Evolutionary conservation across 805 yeast species (phyloP), one percentile per base, ranked within the genome.

Genomic region (Metschnikowia shivogae): DNA sequence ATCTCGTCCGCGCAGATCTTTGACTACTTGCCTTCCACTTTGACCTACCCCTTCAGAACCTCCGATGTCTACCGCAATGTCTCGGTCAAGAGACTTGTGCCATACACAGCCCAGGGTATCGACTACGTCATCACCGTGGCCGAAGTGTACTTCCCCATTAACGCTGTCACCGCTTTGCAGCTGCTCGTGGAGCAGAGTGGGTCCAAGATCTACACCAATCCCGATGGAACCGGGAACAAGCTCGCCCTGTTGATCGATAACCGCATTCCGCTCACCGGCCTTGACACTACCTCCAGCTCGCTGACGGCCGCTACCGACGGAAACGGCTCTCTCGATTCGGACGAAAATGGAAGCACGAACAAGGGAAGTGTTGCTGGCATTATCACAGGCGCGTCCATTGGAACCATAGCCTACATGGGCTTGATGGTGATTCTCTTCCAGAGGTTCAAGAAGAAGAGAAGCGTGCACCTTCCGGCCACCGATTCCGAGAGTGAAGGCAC

Each of bases 81-180:
- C 19, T 62, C 80, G 7, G 88, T 90, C 52, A 68, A 72, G 47
- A 79, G 83, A 61, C 74, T 92, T 55, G 81, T 84, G 48, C 98
- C 98, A 32, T 86, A 81, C 60, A 74, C 82, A 13, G 76, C 87
- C 2, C 46, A 52, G 11, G 73, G 68, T 27, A 58, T 69, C 45
- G 52, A 64, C 36, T 92, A 88, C 63, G 77, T 89, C 48, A 87
- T 87, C 44, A 86, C 97, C 0, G 86, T 90, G 49, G 98, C 97
- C 6, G 85, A 85, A 61, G 84, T 88, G 44, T 89, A 86, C 61
- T 84, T 89, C 68, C 96, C 96, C 19, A 61, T 67, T 9, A 61
- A 64, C 10, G 65, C 74, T 27, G 74, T 86, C 13, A 55, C 62
- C 1, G 60, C 68, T 0, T 70, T 92, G 50, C 77, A 78, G 47